These are phyloP conservation scores for Teratosphaeria epicoccoides DNA, from an alignment of 2,329 filamentous ascomycete genomes.

Conservation along the genomic window DNA sequence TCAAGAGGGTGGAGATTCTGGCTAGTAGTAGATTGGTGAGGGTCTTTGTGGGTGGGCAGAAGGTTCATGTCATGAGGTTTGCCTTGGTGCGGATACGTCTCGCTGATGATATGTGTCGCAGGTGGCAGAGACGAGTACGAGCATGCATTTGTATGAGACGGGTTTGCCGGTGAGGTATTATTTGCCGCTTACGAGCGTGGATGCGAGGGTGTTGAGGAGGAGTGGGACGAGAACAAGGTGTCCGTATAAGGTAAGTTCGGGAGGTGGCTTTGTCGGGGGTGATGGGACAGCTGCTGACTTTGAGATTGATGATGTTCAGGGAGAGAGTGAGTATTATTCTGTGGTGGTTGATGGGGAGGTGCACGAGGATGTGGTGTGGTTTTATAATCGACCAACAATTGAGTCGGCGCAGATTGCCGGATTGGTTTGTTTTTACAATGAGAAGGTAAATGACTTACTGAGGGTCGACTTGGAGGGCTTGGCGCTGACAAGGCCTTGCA, in stretches of 20 bases:
- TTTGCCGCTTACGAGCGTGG: constrained; percentile 43
- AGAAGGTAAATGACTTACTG: constrained; percentile 34
- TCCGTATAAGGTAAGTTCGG: constrained; percentile 48
- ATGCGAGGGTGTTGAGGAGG: constrained; percentile 35
- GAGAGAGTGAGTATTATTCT: constrained; percentile 52
- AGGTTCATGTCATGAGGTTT: constrained; percentile 13
- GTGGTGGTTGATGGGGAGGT: constrained; percentile 34
- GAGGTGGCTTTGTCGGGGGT: too few species aligned
- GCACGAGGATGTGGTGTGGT: constrained; percentile 50
- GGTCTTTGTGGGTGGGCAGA: constrained; percentile 37
- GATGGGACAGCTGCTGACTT: too few species aligned
- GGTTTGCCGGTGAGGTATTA: constrained; percentile 50
- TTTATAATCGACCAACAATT: constrained; percentile 46
- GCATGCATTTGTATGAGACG: constrained; percentile 51
- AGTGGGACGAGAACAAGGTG: constrained; percentile 48
- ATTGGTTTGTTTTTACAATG: constrained; percentile 47
- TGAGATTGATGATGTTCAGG: too few species aligned
- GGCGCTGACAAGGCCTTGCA: neutral
- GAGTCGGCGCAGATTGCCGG: constrained; percentile 49
- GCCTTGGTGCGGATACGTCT: too few species aligned
- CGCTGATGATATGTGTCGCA: too few species aligned
- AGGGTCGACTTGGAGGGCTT: neutral
- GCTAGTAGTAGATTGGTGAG: constrained; percentile 44
- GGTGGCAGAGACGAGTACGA: constrained; percentile 37
- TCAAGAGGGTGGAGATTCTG: constrained; percentile 53